Percentiles rank a stretch among this genome's conserved stretches.
Evolutionary conservation across 139 green algal species (phyloP).

Genomic region (Deuterostichococcus epilithicus): DNA sequence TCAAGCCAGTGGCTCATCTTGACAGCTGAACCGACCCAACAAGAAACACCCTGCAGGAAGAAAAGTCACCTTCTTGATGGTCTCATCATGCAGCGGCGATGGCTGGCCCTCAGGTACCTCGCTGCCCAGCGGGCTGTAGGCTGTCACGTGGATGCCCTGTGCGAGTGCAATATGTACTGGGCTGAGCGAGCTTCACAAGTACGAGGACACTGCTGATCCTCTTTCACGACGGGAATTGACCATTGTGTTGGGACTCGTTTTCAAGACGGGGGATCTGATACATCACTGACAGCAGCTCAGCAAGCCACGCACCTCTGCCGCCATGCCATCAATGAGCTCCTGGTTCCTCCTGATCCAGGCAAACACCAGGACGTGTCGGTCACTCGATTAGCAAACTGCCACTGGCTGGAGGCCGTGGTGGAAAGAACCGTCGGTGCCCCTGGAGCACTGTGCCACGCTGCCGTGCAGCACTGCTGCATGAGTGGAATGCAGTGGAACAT

Average conservation of each 20-base stretch:
- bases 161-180: too few relatives aligned
- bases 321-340: not conserved
- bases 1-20: too few relatives aligned
- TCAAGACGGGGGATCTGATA: not conserved
- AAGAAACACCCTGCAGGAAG: too few relatives aligned
- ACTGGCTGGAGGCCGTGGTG: not conserved
- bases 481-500: not conserved
- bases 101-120: slow-evolving; percentile 38
- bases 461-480: not conserved
- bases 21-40: too few relatives aligned
- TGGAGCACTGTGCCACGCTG: not conserved
- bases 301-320: not conserved
- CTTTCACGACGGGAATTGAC: not conserved
- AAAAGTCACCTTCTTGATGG: slow-evolving; percentile 32
- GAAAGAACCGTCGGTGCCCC: too few relatives aligned
- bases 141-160: slow-evolving; percentile 84
- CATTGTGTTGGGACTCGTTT: not conserved
- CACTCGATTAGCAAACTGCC: not conserved
- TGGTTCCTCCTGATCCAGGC: not conserved
- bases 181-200: not conserved
- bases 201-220: too few relatives aligned
- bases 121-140: slow-evolving; percentile 86
- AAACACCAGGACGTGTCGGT: not conserved
- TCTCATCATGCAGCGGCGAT: slow-evolving; percentile 58
- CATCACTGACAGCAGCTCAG: not conserved